Percentiles rank a stretch among this genome's conserved stretches.
Conservation (phyloP, 371 early-diverging fungal species). For the Rhizopus microsporus region DNA sequence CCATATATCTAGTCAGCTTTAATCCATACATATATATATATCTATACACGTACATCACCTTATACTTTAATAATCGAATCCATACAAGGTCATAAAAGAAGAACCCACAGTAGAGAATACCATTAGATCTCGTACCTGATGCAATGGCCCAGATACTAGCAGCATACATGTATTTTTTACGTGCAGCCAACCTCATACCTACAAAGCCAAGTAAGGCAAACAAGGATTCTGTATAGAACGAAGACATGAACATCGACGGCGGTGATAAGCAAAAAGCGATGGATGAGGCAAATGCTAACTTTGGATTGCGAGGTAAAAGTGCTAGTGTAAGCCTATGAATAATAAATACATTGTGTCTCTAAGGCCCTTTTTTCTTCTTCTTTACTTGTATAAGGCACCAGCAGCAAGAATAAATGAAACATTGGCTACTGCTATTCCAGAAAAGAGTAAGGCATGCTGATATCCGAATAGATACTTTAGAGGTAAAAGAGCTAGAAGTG, state of each 20-base stretch:
- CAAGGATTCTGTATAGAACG: constrained; percentile 86
- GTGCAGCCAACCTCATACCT: constrained; percentile 66
- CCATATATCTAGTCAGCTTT: background rate
- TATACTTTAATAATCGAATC: constrained; percentile 11
- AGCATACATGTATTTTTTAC: constrained; percentile 39
- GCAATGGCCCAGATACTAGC: constrained; percentile 63
- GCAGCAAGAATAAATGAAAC: constrained; percentile 78
- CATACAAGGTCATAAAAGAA: constrained; percentile 65
- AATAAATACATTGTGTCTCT: background rate
- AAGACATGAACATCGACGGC: constrained; percentile 84
- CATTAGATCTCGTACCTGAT: constrained; percentile 79
- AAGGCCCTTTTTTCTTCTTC: background rate
- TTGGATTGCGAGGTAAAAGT: constrained; percentile 51
- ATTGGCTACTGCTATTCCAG: constrained; percentile 77
- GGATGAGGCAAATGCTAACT: constrained; percentile 66
- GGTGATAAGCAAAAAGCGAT: constrained; percentile 79
- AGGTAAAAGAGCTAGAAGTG: constrained; percentile 41
- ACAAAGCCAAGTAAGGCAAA: constrained; percentile 80
- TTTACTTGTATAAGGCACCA: constrained; percentile 69
- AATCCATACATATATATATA: background rate
- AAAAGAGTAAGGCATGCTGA: constrained; percentile 51
- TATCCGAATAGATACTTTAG: constrained; percentile 44
- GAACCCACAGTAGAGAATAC: constrained; percentile 79
- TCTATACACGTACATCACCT: constrained; percentile 6
- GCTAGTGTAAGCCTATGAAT: constrained; percentile 41